Evolutionary conservation across 352 stramenopile species (phyloP).

Genomic region (Pythium chondricola): DNA sequence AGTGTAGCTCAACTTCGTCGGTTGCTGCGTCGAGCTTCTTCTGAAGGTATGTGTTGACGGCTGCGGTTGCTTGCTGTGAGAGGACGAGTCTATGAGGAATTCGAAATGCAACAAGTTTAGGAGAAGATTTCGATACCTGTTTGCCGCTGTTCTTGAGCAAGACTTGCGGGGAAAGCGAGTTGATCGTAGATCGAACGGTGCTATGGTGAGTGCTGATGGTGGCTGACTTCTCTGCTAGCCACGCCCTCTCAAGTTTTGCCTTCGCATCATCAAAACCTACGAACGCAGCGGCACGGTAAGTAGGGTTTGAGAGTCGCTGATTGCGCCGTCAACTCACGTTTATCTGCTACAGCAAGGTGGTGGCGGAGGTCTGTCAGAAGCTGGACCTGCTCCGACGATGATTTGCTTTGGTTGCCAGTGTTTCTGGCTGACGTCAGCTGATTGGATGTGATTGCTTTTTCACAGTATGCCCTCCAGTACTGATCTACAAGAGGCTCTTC

Average conservation of each 20-base stretch:
- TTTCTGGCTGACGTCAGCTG: background rate
- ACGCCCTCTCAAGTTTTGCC: slow-evolving; percentile 22
- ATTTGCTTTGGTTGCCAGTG: background rate
- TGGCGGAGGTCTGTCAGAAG: slow-evolving; percentile 29
- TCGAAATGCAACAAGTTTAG: background rate
- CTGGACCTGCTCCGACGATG: slow-evolving; percentile 20
- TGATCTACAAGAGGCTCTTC: slow-evolving; percentile 13
- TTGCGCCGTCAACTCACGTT: slow-evolving; percentile 20
- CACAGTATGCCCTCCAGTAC: slow-evolving; percentile 8
- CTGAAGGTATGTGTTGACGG: slow-evolving; percentile 25
- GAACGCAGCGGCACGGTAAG: too few species aligned
- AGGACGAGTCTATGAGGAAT: background rate
- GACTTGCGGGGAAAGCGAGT: slow-evolving; percentile 28
- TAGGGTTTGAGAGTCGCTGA: background rate
- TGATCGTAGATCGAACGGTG: slow-evolving; percentile 25
- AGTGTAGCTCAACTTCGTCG: slow-evolving; percentile 24
- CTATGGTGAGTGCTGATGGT: slow-evolving; percentile 23
- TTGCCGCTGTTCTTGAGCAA: slow-evolving; percentile 34
- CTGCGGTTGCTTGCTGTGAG: slow-evolving; percentile 1
- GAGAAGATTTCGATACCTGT: slow-evolving; percentile 17
- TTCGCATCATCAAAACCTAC: slow-evolving; percentile 32
- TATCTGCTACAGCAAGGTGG: slow-evolving; percentile 25
- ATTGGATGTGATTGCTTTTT: slow-evolving; percentile 10
- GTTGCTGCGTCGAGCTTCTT: slow-evolving; percentile 40
- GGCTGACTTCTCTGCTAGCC: slow-evolving; percentile 23